Percentiles rank a stretch among this genome's conserved stretches.
Conservation (phyloP, 2,329 filamentous ascomycete genomes). For the Talaromyces amestolkiae region DNA sequence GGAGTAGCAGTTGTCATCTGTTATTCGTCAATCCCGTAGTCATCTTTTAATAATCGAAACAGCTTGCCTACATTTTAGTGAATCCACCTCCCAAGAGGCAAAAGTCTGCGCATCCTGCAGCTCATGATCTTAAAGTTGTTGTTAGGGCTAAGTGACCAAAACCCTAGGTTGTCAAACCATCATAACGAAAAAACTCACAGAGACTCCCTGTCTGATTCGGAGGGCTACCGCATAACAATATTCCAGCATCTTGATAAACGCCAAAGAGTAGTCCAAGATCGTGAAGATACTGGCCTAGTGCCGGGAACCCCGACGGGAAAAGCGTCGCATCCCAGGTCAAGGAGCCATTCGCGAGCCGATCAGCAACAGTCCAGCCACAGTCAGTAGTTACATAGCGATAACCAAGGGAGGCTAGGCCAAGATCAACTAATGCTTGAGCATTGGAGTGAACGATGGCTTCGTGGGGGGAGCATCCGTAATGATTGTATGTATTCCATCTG, state of each 20-base stretch:
- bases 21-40: neutral
- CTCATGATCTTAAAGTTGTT: slow-evolving; percentile 45
- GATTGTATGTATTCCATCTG: slow-evolving; percentile 61
- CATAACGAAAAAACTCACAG: slow-evolving; percentile 23
- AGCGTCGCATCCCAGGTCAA: slow-evolving; percentile 43
- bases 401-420: slow-evolving; percentile 53
- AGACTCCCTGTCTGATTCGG: slow-evolving; percentile 37
- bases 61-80: slow-evolving; percentile 49
- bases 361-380: slow-evolving; percentile 55
- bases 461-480: slow-evolving; percentile 51
- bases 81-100: slow-evolving; percentile 39
- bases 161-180: neutral
- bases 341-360: slow-evolving; percentile 38
- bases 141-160: slow-evolving; percentile 1
- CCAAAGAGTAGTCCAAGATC: slow-evolving; percentile 43
- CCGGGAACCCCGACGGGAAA: slow-evolving; percentile 45
- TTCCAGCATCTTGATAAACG: slow-evolving; percentile 47
- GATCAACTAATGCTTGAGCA: slow-evolving; percentile 53
- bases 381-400: slow-evolving; percentile 59
- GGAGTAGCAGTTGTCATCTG: slow-evolving; percentile 52
- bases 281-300: slow-evolving; percentile 42
- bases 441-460: slow-evolving; percentile 52
- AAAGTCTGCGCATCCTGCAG: slow-evolving; percentile 42
- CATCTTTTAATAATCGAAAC: neutral
- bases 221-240: slow-evolving; percentile 38